Conservation (phyloP, 2,329 filamentous ascomycete species). For the Paecilomyces niveus region DNA sequence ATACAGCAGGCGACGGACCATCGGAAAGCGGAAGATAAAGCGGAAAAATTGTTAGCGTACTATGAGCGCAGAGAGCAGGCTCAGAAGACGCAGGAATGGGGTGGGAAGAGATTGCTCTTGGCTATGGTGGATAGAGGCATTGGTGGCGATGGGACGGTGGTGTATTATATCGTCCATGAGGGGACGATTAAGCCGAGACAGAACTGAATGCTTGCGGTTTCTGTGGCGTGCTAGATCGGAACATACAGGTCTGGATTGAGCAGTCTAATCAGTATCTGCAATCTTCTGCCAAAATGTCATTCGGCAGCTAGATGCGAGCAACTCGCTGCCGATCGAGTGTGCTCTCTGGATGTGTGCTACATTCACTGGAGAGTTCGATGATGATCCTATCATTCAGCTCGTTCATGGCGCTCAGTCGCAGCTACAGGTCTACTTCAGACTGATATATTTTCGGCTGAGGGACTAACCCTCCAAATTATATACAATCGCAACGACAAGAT, state of each 20-base stretch:
- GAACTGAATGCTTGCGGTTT: constrained; percentile 39
- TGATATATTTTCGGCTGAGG: not conserved
- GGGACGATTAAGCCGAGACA: constrained; percentile 59
- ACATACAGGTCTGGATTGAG: not conserved
- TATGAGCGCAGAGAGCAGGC: constrained; percentile 20
- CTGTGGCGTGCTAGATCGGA: not conserved
- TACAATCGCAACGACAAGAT: not conserved
- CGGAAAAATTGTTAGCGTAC: constrained; percentile 23
- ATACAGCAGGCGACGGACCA: constrained; percentile 2
- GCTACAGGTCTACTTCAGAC: not conserved
- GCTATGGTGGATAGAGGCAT: constrained; percentile 47
- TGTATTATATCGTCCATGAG: constrained; percentile 60
- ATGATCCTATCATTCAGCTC: not conserved
- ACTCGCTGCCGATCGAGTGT: too few species aligned
- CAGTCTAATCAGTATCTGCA: not conserved
- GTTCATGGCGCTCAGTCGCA: not conserved
- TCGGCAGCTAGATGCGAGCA: not conserved
- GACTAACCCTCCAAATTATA: not conserved
- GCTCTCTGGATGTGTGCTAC: not conserved
- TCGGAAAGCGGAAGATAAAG: constrained; percentile 17
- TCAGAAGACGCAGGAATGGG: constrained; percentile 29
- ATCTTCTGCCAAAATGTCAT: not conserved
- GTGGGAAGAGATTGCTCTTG: constrained; percentile 49
- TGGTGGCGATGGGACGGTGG: constrained; percentile 54
- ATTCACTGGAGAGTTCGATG: not conserved